Conservation (phyloP, 805 yeast species). For the Teunomyces atbi region DNA sequence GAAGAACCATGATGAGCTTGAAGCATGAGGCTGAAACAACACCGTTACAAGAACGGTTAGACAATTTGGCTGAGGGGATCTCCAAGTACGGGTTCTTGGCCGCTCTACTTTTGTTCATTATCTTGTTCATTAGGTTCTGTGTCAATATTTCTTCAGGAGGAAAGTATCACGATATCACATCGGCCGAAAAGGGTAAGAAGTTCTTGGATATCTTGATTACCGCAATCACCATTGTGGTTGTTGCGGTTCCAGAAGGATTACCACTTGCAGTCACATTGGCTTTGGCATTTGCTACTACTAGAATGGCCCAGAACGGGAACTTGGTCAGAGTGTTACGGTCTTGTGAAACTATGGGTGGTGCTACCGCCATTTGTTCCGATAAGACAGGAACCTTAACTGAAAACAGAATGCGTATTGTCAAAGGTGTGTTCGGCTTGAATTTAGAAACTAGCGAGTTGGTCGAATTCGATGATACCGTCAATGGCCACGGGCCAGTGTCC, state of each 20-base stretch:
- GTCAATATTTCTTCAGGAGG: constrained; percentile 58
- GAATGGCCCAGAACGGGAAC: constrained; percentile 96
- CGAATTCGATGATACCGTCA: constrained; percentile 51
- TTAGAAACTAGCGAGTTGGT: constrained; percentile 16
- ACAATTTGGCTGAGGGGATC: constrained; percentile 84
- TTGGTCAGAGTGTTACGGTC: constrained; percentile 89
- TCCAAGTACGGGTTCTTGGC: constrained; percentile 92
- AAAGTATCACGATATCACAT: constrained; percentile 39
- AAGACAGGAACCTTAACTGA: constrained; percentile 97
- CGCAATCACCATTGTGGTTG: constrained; percentile 89
- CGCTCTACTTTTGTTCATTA: constrained; percentile 76
- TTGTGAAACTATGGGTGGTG: constrained; percentile 99
- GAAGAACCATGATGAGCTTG: constrained; percentile 83
- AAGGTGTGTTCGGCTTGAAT: constrained; percentile 60
- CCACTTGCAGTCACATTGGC: constrained; percentile 97
- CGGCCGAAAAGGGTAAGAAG: constrained; percentile 78
- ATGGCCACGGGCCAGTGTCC: constrained; percentile 21
- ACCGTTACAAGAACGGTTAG: constrained; percentile 82
- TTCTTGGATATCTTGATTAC: constrained; percentile 86
- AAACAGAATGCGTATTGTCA: constrained; percentile 87
- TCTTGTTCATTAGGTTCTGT: constrained; percentile 73
- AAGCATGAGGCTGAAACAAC: constrained; percentile 77
- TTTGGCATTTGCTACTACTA: constrained; percentile 94
- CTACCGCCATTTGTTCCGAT: constrained; percentile 95
- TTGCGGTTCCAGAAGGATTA: constrained; percentile 98